Percentiles rank a stretch among this genome's conserved stretches.
phyloP scores from a whole-genome alignment of 108 stramenopile species.

The Skeletonema grethae region DNA sequence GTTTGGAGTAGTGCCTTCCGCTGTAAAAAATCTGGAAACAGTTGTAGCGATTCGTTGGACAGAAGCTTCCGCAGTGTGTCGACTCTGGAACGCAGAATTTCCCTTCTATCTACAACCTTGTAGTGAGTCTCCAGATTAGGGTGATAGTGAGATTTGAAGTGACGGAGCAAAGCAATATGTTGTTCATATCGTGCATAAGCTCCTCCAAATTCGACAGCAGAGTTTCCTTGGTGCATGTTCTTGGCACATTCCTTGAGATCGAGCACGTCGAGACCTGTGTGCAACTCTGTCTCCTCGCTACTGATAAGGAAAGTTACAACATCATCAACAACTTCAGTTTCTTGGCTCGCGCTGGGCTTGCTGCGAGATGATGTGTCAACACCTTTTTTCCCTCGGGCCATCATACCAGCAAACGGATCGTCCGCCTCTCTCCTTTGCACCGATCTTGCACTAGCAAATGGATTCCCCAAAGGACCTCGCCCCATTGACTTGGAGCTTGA shows the following conservation, averaged over 20 bases:
- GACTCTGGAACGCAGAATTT: slow-evolving; percentile 61
- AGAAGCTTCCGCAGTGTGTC: slow-evolving; percentile 67
- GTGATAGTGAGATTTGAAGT: slow-evolving; percentile 66
- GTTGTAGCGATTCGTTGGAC: slow-evolving; percentile 84
- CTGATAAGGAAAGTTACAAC: slow-evolving; percentile 52
- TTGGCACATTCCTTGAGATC: slow-evolving; percentile 66
- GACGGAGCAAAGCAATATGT: slow-evolving; percentile 44
- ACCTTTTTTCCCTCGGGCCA: slow-evolving; percentile 64
- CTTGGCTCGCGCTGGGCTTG: slow-evolving; percentile 23
- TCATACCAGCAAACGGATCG: slow-evolving; percentile 79
- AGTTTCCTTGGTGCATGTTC: slow-evolving; percentile 57
- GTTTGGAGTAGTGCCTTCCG: slow-evolving; percentile 81
- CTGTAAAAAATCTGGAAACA: slow-evolving; percentile 96
- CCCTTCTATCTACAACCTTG: slow-evolving; percentile 60
- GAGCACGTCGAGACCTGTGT: slow-evolving; percentile 47
- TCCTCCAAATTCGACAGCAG: slow-evolving; percentile 62
- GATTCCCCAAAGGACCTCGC: slow-evolving; percentile 22
- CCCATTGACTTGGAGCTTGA: slow-evolving; percentile 9
- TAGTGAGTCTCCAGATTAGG: slow-evolving; percentile 72
- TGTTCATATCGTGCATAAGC: slow-evolving; percentile 45
- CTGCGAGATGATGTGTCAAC: not conserved
- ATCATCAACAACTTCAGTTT: slow-evolving; percentile 54
- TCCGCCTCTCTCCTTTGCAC: slow-evolving; percentile 38
- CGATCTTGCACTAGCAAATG: slow-evolving; percentile 55
- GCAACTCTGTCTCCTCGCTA: slow-evolving; percentile 56